phyloP scores from a whole-genome alignment of 352 stramenopile genomes.

The Phytophthora megakarya region DNA sequence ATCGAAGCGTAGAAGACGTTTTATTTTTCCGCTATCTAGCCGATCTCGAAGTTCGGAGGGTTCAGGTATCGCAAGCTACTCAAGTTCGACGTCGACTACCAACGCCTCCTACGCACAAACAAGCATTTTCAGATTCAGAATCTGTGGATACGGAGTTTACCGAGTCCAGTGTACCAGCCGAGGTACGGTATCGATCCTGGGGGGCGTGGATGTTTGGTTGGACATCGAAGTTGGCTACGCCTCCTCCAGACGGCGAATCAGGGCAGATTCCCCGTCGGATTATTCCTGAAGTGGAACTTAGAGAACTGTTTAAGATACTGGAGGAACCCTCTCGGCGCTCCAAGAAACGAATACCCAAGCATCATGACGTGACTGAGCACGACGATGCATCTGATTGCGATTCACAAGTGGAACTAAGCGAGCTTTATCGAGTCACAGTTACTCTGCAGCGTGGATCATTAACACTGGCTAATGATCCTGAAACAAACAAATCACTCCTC shows the following conservation, averaged over 20 bases:
- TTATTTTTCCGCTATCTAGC: slow-evolving; percentile 86
- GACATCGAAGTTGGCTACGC: slow-evolving; percentile 70
- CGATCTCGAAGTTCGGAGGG: slow-evolving; percentile 55
- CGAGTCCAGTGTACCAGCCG: slow-evolving; percentile 68
- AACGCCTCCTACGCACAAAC: slow-evolving; percentile 52
- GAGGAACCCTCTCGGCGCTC: slow-evolving; percentile 74
- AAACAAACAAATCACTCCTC: slow-evolving; percentile 66
- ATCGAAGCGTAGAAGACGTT: slow-evolving; percentile 80
- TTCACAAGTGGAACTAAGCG: slow-evolving; percentile 42
- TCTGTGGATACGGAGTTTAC: slow-evolving; percentile 82
- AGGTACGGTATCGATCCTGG: slow-evolving; percentile 81
- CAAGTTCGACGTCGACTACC: slow-evolving; percentile 29
- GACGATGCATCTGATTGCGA: slow-evolving; percentile 42
- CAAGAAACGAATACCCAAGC: slow-evolving; percentile 55
- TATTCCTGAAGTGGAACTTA: slow-evolving; percentile 81
- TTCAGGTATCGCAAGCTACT: slow-evolving; percentile 27
- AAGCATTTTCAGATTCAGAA: slow-evolving; percentile 70
- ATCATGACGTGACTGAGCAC: slow-evolving; percentile 30
- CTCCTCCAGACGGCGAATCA: slow-evolving; percentile 34
- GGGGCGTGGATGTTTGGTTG: slow-evolving; percentile 88
- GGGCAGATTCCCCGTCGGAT: slow-evolving; percentile 44
- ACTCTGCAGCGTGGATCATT: slow-evolving; percentile 76
- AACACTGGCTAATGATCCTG: slow-evolving; percentile 74
- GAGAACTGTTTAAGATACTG: slow-evolving; percentile 88
- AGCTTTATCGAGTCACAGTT: slow-evolving; percentile 79